Base-by-base conservation (phyloP, 208 protist species). In the Endotrypanum monterogeii region DNA sequence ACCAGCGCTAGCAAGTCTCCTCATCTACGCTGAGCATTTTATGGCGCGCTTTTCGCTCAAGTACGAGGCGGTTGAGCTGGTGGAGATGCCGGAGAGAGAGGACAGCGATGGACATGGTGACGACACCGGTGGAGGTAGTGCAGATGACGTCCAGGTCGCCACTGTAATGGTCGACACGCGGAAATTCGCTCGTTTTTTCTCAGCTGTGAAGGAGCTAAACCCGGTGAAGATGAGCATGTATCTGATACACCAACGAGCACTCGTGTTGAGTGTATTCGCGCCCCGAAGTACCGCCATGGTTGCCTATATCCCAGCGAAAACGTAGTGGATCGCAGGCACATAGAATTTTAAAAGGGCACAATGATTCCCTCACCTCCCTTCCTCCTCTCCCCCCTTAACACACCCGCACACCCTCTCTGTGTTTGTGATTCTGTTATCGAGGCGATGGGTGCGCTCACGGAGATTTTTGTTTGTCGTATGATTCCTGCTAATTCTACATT, bases 261-360 rank as follows among this genome's bases (percentile, higher is more conserved):
- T 96, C 32, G 87, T 94, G 71, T 78, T 96, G 52, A 90, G 85
- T 57, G 81, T 92, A 23, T 78, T 70, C 37, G 83, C 85, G 7
- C 72, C 71, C 2, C 76, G 74, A 7, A 78, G 79, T 41, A 91
- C 87, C 51, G 88, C 76, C 9, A 76, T 96, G 44, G 88, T 91
- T 0, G 88, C 87, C n/a, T 94, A 94, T 78, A 91, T 96, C 48
- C 92, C 92, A 32, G 92, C 89, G 18, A 87, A 80, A 58, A 35
- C 25, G 63, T 80, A 37, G 46, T 32, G 70, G 60, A 32, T 9
- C 62, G 25, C 25, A 57, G 48, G 0, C 32, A 14, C 12, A 50
- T 23, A 23, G 32, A 20, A 60, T 30, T 25, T 4, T 30, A 66
- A 28, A 30, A 35, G 4, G 63, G 20, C 48, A 7, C 30, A 32